Conservation (phyloP, 768 basidiomycete species). For the Russula compacta region DNA sequence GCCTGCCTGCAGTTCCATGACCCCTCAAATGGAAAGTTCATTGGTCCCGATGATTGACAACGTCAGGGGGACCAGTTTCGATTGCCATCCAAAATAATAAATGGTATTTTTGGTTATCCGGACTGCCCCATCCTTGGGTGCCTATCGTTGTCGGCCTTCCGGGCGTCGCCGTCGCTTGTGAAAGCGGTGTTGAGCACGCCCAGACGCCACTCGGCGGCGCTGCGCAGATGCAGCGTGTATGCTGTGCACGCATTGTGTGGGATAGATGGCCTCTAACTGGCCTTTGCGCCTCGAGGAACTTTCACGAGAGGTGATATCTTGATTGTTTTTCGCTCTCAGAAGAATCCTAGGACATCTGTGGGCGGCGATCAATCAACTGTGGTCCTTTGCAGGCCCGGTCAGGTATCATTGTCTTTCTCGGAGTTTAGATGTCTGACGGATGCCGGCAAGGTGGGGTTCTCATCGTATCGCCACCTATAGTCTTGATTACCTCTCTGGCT, state of each 20-base stretch:
- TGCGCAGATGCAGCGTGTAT: conserved; percentile 4
- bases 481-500: neutral
- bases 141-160: neutral
- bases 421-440: conserved; percentile 1
- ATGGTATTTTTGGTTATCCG: neutral
- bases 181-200: neutral
- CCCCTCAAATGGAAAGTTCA: conserved; percentile 2
- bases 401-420: conserved; percentile 5
- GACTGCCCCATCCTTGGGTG: neutral
- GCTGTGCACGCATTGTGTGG: conserved; percentile 4
- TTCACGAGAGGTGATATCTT: neutral
- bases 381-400: neutral
- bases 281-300: neutral
- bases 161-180: neutral
- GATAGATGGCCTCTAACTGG: neutral
- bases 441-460: neutral
- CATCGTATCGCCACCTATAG: neutral
- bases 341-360: neutral
- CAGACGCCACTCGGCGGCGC: neutral
- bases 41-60: conserved; percentile 10
- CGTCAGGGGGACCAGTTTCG: conserved; percentile 1
- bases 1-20: neutral
- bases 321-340: neutral
- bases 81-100: neutral
- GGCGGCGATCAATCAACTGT: neutral